Base-by-base conservation (phyloP, 2,329 filamentous ascomycete genomes). In the Ilyonectria destructans region DNA sequence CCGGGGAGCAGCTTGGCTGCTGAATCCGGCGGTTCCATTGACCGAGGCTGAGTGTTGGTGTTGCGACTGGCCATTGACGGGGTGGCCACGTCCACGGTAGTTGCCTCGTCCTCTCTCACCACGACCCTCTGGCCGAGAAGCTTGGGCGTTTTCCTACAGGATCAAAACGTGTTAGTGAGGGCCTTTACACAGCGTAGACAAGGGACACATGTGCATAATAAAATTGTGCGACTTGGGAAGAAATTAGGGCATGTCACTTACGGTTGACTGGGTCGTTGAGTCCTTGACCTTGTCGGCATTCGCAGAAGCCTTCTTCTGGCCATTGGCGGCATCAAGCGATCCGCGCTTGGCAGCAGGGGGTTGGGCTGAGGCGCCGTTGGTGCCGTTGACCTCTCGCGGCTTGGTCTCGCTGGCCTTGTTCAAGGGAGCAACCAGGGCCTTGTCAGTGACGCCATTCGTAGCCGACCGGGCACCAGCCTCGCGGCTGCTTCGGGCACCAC, bases 61-160 rank as follows among this genome's bases (percentile, higher is more conserved):
- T 68, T 79, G 83, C 61, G 71, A 70, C 69, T 82, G 81, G 17
- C 76, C 74, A 74, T 77, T 81, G 68, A 75, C 73, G 65, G 82
- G 82, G 68, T 86, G 85, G 19, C 80, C 85, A 54, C 86, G 85
- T 52, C 81, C 81, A 43, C 85, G 83, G 66, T 80, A 86, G 26
- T 81, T 81, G 21, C 85, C 85, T 40, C 85, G 84, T 21, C 82
- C 81, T 60, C 80, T 77, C 71, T 85, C 77, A 69, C 78, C 69
- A 75, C 85, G 78, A 61, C 77, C 78, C 68, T 86, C 84, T 13
- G 77, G 74, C 51, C 80, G 79, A 37, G 75, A 67, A 58, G 71
- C 64, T 46, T 79, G 76, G 17, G 65, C 60, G 58, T 74, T 71
- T 21, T 80, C 76, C 79, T 81, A 33, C 45, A 26, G 56, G 45